Conservation (phyloP, 768 basidiomycete genomes). For the Xerocomus spinulosus region DNA sequence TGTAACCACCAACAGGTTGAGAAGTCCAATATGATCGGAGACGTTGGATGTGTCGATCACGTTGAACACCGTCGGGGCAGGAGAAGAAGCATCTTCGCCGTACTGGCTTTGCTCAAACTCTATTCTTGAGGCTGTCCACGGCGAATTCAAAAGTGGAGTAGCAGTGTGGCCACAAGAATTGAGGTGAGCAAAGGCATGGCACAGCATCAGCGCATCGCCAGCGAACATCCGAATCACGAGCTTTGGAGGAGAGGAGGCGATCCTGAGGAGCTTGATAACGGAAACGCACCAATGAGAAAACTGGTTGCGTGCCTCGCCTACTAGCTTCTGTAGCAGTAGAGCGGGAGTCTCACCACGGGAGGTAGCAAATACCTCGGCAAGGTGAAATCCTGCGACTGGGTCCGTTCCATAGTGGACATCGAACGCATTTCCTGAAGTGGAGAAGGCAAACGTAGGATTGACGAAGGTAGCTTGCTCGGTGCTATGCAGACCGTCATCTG, state of each 20-base stretch:
- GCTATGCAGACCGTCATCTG: slow-evolving; percentile 20
- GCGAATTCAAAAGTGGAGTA: slow-evolving; percentile 19
- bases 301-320: slow-evolving; percentile 16
- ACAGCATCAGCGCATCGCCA: slow-evolving; percentile 29
- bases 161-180: slow-evolving; percentile 1
- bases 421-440: slow-evolving; percentile 18
- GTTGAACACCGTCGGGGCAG: slow-evolving; percentile 28
- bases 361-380: slow-evolving; percentile 24
- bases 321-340: slow-evolving; percentile 17
- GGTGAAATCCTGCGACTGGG: slow-evolving; percentile 29
- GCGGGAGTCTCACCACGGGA: neutral
- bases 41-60: slow-evolving; percentile 34
- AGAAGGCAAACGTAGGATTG: slow-evolving; percentile 32
- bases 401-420: slow-evolving; percentile 29
- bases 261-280: slow-evolving; percentile 8
- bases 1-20: slow-evolving; percentile 24
- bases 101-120: slow-evolving; percentile 22
- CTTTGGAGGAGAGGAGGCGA: neutral
- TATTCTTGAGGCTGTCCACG: slow-evolving; percentile 25
- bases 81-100: slow-evolving; percentile 4
- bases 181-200: slow-evolving; percentile 20
- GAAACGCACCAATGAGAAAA: slow-evolving; percentile 29
- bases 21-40: slow-evolving; percentile 27
- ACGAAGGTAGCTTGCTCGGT: slow-evolving; percentile 12
- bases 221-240: slow-evolving; percentile 28